A percentile compares a stretch with the other conserved stretches of the same genome.
phyloP scores from a whole-genome alignment of 805 yeast species.

The Allodekkera sacchari region DNA sequence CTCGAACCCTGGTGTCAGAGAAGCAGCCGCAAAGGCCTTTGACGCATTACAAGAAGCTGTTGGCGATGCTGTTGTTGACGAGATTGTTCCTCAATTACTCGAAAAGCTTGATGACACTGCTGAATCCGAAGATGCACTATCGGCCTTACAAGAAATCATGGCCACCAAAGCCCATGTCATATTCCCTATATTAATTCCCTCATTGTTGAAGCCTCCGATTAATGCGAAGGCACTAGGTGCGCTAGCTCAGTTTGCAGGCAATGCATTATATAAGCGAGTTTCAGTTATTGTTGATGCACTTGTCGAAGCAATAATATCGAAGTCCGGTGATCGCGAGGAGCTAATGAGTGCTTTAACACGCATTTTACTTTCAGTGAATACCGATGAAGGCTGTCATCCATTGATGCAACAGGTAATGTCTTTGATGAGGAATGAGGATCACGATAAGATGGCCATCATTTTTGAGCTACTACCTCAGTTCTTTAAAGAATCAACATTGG shows the following conservation, averaged over 20 bases:
- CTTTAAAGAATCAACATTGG: slow-evolving; percentile 57
- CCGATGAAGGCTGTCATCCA: slow-evolving; percentile 76
- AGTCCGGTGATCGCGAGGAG: slow-evolving; percentile 28
- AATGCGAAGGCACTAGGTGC: slow-evolving; percentile 86
- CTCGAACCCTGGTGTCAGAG: slow-evolving; percentile 64
- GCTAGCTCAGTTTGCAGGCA: slow-evolving; percentile 84
- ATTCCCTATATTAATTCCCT: slow-evolving; percentile 88
- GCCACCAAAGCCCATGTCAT: slow-evolving; percentile 81
- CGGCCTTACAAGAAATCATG: slow-evolving; percentile 89
- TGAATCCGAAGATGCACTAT: slow-evolving; percentile 64
- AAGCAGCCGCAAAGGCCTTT: slow-evolving; percentile 85
- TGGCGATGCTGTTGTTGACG: slow-evolving; percentile 83
- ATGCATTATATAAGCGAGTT: slow-evolving; percentile 66
- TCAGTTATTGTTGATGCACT: slow-evolving; percentile 67
- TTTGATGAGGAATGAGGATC: slow-evolving; percentile 69
- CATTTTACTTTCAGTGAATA: slow-evolving; percentile 64
- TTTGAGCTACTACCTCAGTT: slow-evolving; percentile 63
- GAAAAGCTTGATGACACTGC: slow-evolving; percentile 44
- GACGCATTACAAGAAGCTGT: slow-evolving; percentile 76
- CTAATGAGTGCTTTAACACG: slow-evolving; percentile 52
- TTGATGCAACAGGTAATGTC: slow-evolving; percentile 73
- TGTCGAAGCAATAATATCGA: slow-evolving; percentile 45
- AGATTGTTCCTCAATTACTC: slow-evolving; percentile 76
- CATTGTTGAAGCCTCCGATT: slow-evolving; percentile 73
- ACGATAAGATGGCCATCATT: slow-evolving; percentile 52